Conservation (phyloP, 148 eudicot genomes). For the Gaultheria prostrata region DNA sequence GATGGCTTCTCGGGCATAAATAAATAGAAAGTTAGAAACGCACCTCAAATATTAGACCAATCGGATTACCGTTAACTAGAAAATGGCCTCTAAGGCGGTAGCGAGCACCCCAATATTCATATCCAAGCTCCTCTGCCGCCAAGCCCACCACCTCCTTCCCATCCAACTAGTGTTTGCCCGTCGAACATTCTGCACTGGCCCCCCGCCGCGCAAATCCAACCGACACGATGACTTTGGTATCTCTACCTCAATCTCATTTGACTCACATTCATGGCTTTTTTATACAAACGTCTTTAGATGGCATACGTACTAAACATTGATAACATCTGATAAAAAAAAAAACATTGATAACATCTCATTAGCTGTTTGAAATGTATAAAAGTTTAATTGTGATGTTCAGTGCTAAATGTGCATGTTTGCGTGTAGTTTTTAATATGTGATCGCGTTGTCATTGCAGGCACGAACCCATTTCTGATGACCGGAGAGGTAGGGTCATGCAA, state of each 20-base stretch:
- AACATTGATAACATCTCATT: background rate
- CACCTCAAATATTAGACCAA: background rate
- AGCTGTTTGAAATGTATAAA: background rate
- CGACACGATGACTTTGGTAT: background rate
- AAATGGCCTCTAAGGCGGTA: conserved; percentile 26
- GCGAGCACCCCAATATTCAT: conserved; percentile 13
- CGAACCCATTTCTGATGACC: conserved; percentile 18
- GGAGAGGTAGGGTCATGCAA: conserved; percentile 22
- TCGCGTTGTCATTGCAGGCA: background rate
- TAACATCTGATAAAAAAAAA: background rate
- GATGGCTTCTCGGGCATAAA: background rate
- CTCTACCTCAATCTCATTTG: background rate
- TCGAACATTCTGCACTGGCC: background rate
- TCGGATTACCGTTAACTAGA: background rate
- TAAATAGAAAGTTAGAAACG: background rate
- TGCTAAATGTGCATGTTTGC: background rate
- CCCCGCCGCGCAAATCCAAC: background rate
- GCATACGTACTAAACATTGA: background rate
- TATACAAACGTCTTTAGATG: background rate
- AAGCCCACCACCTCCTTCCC: background rate
- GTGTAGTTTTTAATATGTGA: background rate
- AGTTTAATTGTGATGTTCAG: background rate
- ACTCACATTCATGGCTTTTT: background rate
- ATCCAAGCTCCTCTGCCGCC: conserved; percentile 19
- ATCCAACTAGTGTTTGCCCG: background rate